Evolutionary conservation across 2,329 filamentous ascomycete genomes (phyloP).

Genomic region (Colletotrichum godetiae): DNA sequence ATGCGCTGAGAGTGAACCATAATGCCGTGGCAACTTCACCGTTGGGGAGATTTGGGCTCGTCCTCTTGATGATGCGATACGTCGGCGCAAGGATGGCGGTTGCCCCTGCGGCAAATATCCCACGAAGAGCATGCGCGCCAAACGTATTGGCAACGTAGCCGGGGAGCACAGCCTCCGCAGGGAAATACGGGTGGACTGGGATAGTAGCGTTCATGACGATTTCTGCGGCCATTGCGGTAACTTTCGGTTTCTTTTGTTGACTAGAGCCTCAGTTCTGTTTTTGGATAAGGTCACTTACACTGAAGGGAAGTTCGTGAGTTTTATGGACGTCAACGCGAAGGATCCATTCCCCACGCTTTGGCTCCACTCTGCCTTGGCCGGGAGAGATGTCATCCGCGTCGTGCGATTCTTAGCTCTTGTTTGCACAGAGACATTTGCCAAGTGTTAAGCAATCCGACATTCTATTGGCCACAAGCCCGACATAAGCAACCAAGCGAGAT

Average conservation of each 20-base stretch:
- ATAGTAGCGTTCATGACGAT: constrained; percentile 19
- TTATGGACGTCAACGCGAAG: not conserved
- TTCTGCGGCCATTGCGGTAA: not conserved
- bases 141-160: constrained; percentile 76
- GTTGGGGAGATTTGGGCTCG: constrained; percentile 62
- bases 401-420: not conserved
- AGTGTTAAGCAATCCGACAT: not conserved
- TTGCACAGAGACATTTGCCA: not conserved
- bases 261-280: not conserved
- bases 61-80: constrained; percentile 61
- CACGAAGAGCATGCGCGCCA: constrained; percentile 67
- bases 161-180: constrained; percentile 69
- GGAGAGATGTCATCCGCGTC: constrained; percentile 19
- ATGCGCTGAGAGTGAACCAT: constrained; percentile 82
- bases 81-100: constrained; percentile 67
- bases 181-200: constrained; percentile 76
- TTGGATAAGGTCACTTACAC: not conserved
- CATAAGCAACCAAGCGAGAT: constrained; percentile 13
- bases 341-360: not conserved
- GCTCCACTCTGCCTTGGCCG: constrained; percentile 6
- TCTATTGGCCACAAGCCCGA: not conserved
- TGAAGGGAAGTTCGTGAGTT: not conserved
- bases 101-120: constrained; percentile 68
- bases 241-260: not conserved
- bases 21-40: constrained; percentile 70